Conservation (phyloP, 257 asterid genomes). For the Ilex asprella region DNA sequence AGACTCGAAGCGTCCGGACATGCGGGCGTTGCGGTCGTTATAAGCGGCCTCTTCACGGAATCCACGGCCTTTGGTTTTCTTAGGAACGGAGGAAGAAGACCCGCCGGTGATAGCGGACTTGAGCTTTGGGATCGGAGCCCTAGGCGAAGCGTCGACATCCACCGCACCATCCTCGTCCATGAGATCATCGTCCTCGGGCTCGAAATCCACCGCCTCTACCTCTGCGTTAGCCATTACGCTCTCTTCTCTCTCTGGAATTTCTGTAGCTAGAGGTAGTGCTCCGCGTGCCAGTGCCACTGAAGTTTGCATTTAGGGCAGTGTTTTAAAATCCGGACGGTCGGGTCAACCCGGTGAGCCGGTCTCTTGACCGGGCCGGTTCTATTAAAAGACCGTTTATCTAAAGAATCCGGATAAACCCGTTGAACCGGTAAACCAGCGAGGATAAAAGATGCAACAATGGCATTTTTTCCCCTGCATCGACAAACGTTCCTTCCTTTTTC, state of each 20-base stretch:
- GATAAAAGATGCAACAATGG: no score
- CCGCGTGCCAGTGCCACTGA: no score
- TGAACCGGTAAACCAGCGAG: no score
- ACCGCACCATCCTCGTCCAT: slow-evolving; percentile 91
- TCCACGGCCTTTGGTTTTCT: slow-evolving; percentile 95
- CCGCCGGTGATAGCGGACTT: slow-evolving; percentile 84
- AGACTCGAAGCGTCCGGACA: slow-evolving; percentile 81
- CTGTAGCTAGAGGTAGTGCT: neutral
- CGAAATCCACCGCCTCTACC: slow-evolving; percentile 87
- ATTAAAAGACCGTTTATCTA: no score
- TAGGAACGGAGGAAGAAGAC: slow-evolving; percentile 50
- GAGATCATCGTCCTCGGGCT: slow-evolving; percentile 94
- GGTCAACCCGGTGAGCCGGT: no score
- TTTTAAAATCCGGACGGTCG: no score
- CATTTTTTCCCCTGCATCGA: no score
- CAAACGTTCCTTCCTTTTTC: no score
- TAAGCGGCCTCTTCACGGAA: slow-evolving; percentile 82
- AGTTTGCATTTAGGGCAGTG: no score
- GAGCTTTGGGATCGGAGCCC: slow-evolving; percentile 57
- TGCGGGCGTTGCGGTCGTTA: slow-evolving; percentile 82
- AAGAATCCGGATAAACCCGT: no score
- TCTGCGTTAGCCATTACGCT: slow-evolving; percentile 74
- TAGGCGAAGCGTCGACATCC: slow-evolving; percentile 27
- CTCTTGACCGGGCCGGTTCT: no score
- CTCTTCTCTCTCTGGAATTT: neutral